Conservation (phyloP, 1,284 basidiomycete species). For the Cutaneotrichosporon sp. region DNA sequence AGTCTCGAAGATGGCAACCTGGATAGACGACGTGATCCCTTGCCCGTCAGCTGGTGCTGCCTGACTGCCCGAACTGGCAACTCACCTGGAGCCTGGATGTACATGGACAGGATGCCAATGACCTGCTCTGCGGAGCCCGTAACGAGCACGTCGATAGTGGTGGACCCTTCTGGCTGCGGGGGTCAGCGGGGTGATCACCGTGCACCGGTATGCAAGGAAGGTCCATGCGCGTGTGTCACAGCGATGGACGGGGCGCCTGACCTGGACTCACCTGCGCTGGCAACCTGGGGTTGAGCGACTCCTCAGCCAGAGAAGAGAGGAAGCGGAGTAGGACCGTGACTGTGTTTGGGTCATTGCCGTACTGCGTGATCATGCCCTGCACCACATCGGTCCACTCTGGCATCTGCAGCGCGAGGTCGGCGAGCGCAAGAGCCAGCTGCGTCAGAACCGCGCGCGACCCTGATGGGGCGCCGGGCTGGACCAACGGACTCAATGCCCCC, state of each 20-base stretch:
- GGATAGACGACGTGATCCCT: slow-evolving; percentile 87
- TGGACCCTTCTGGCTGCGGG: slow-evolving; percentile 27
- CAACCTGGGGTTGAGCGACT: slow-evolving; percentile 82
- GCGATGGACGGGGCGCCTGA: not conserved
- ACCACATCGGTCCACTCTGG: slow-evolving; percentile 82
- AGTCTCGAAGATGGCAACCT: slow-evolving; percentile 82
- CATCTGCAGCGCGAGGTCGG: slow-evolving; percentile 88
- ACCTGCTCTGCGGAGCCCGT: slow-evolving; percentile 73
- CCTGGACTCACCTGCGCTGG: slow-evolving; percentile 73
- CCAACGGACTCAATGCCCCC: slow-evolving; percentile 66
- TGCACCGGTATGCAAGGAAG: not conserved
- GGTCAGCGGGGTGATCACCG: not conserved
- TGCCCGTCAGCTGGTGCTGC: slow-evolving; percentile 7
- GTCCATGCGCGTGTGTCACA: not conserved
- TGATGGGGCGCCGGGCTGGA: slow-evolving; percentile 57
- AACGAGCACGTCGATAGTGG: slow-evolving; percentile 59
- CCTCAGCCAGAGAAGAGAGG: slow-evolving; percentile 88
- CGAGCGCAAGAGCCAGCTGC: slow-evolving; percentile 85
- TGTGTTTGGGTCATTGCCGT: slow-evolving; percentile 79
- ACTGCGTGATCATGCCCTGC: slow-evolving; percentile 76
- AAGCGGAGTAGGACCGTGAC: slow-evolving; percentile 88
- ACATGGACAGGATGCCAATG: slow-evolving; percentile 79
- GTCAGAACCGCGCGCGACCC: slow-evolving; percentile 85
- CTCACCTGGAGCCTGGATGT: slow-evolving; percentile 83
- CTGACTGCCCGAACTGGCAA: slow-evolving; percentile 13